phyloP scores from a whole-genome alignment of 1,139 yeast genomes.

The Magnusiomyces tetraspermus region DNA sequence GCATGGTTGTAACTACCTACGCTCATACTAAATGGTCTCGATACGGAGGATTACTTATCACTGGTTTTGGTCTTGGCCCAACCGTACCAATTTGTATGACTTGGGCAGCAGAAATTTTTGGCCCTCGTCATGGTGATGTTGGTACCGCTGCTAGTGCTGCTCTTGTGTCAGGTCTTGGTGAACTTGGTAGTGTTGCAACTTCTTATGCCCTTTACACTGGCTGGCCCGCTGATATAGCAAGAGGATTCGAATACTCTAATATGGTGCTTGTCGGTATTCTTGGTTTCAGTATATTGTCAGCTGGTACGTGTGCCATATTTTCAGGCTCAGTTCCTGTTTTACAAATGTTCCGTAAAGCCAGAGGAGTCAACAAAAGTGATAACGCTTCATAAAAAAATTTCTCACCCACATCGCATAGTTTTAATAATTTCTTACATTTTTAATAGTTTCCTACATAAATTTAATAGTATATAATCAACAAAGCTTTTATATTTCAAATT shows the following conservation, averaged over 20 bases:
- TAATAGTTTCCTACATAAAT: too few relatives aligned
- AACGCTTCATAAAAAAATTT: neutral
- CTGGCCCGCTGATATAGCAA: constrained; percentile 67
- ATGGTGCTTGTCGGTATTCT: constrained; percentile 76
- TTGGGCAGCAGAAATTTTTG: constrained; percentile 72
- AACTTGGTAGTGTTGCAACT: constrained; percentile 74
- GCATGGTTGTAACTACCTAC: constrained; percentile 66
- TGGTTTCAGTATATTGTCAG: constrained; percentile 56
- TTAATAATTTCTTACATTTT: too few relatives aligned
- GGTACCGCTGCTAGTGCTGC: constrained; percentile 82
- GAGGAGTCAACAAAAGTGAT: neutral
- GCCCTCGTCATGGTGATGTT: constrained; percentile 64
- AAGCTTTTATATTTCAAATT: too few relatives aligned
- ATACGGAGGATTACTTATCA: constrained; percentile 70
- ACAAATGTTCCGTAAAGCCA: neutral
- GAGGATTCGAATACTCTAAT: constrained; percentile 59
- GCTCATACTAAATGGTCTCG: constrained; percentile 64
- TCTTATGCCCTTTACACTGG: constrained; percentile 80
- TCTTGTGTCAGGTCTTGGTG: constrained; percentile 75
- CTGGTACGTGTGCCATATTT: constrained; percentile 28
- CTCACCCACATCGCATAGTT: too few relatives aligned
- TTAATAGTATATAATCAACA: too few relatives aligned
- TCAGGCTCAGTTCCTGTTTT: constrained; percentile 3
- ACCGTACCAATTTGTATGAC: constrained; percentile 88
- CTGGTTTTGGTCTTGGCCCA: constrained; percentile 84